A percentile compares a stretch with the other conserved stretches of the same genome.
Conservation (phyloP, 2,329 filamentous ascomycete genomes). For the Dothideomycetes sp. region DNA sequence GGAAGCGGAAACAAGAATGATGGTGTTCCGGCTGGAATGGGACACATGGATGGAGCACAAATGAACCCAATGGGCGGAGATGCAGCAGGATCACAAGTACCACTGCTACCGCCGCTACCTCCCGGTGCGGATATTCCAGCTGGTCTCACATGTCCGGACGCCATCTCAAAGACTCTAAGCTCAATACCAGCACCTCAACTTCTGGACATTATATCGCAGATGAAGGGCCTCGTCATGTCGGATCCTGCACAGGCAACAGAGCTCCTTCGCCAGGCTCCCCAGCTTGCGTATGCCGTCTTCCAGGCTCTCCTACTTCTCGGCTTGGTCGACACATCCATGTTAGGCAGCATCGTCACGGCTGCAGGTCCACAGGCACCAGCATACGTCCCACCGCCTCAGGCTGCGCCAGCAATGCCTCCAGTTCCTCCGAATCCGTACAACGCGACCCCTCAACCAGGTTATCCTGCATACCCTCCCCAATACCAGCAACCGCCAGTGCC, state of each 20-base stretch:
- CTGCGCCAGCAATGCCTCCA: slow-evolving; percentile 13
- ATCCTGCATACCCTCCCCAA: slow-evolving; percentile 22
- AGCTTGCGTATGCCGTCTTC: slow-evolving; percentile 90
- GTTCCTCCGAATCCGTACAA: slow-evolving; percentile 13
- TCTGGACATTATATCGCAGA: slow-evolving; percentile 84
- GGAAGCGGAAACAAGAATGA: slow-evolving; percentile 29
- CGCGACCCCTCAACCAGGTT: slow-evolving; percentile 20
- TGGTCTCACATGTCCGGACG: slow-evolving; percentile 74
- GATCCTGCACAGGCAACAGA: slow-evolving; percentile 79
- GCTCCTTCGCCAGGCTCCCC: slow-evolving; percentile 77
- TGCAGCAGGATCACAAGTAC: slow-evolving; percentile 36
- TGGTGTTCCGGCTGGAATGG: background rate
- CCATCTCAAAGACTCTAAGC: slow-evolving; percentile 82
- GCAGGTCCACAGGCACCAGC: slow-evolving; percentile 24
- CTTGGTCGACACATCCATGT: slow-evolving; percentile 73
- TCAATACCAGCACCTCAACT: slow-evolving; percentile 80
- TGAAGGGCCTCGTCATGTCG: slow-evolving; percentile 77
- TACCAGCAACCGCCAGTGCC: slow-evolving; percentile 27
- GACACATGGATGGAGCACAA: too few relatives aligned
- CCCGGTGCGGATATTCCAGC: slow-evolving; percentile 74
- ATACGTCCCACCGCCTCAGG: slow-evolving; percentile 24
- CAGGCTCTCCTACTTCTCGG: slow-evolving; percentile 88
- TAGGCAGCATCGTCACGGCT: slow-evolving; percentile 68
- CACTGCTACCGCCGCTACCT: slow-evolving; percentile 65
- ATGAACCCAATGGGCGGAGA: slow-evolving; percentile 16